These are phyloP conservation scores for Nothophoma quercina DNA, from an alignment of 2,329 filamentous ascomycete species.

Conservation along the genomic window DNA sequence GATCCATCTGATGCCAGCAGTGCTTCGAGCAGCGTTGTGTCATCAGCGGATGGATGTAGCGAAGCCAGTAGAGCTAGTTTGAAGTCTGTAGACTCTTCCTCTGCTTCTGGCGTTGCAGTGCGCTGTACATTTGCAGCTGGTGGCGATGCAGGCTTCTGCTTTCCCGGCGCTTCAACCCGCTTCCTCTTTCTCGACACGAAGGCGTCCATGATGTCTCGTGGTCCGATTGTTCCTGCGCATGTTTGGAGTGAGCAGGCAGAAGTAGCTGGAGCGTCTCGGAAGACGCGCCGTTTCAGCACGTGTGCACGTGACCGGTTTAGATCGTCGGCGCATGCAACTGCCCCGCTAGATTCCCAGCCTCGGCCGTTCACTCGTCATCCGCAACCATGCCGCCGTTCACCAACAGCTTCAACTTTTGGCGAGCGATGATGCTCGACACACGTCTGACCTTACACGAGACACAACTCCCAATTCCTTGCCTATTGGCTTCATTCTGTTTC, in stretches of 20 bases:
- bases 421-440: slow-evolving; percentile 26
- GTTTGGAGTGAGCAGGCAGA: not conserved
- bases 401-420: slow-evolving; percentile 20
- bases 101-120: slow-evolving; percentile 30
- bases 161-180: slow-evolving; percentile 28
- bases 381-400: slow-evolving; percentile 27
- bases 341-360: slow-evolving; percentile 32
- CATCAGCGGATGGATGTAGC: slow-evolving; percentile 69
- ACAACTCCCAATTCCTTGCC: slow-evolving; percentile 10
- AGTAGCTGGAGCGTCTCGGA: not conserved
- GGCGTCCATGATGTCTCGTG: slow-evolving; percentile 42
- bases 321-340: slow-evolving; percentile 8
- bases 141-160: slow-evolving; percentile 2
- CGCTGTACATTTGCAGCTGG: not conserved
- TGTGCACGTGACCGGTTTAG: slow-evolving; percentile 13
- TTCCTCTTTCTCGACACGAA: slow-evolving; percentile 50
- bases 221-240: not conserved
- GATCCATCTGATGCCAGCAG: slow-evolving; percentile 80
- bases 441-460: slow-evolving; percentile 19
- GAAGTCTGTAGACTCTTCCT: slow-evolving; percentile 84
- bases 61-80: slow-evolving; percentile 87
- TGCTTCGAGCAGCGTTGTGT: slow-evolving; percentile 77
- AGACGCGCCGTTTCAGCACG: slow-evolving; percentile 27
- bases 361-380: slow-evolving; percentile 32
- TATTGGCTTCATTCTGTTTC: not conserved